A percentile compares a stretch with the other conserved stretches of the same genome.
Conservation (phyloP, 108 stramenopile genomes). For the Asterionellopsis glacialis region DNA sequence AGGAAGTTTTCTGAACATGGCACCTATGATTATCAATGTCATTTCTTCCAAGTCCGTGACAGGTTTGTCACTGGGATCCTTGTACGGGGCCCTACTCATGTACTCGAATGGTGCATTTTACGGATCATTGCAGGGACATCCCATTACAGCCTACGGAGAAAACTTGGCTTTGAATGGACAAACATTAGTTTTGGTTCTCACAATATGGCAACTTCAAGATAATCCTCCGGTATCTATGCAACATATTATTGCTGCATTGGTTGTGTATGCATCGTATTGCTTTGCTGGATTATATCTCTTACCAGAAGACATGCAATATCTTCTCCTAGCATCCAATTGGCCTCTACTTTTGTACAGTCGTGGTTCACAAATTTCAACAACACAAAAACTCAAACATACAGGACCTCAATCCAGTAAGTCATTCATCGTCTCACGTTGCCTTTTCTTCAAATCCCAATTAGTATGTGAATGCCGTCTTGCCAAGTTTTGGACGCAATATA, state of each 20-base stretch:
- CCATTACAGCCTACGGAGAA: conserved; percentile 83
- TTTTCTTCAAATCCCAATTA: too few relatives aligned
- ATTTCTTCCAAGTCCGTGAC: conserved; percentile 38
- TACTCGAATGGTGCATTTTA: conserved; percentile 70
- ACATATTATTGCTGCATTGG: conserved; percentile 27
- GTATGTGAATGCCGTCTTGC: too few relatives aligned
- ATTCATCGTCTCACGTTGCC: too few relatives aligned
- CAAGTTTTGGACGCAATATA: too few relatives aligned
- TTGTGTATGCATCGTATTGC: conserved; percentile 33
- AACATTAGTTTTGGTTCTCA: conserved; percentile 33
- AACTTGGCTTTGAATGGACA: conserved; percentile 57
- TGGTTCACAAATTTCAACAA: conserved; percentile 58
- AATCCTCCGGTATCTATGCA: conserved; percentile 14
- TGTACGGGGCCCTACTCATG: conserved; percentile 65
- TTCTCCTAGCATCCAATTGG: conserved; percentile 59
- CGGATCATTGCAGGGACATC: conserved; percentile 55
- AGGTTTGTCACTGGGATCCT: conserved; percentile 44
- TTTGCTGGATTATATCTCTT: conserved; percentile 32
- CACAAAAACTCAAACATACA: conserved; percentile 59
- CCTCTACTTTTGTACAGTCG: conserved; percentile 54
- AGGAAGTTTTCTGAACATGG: conserved; percentile 65
- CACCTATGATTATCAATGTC: conserved; percentile 69
- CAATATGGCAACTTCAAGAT: conserved; percentile 49
- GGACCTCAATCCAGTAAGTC: conserved; percentile 70
- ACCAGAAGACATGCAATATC: conserved; percentile 39